These are phyloP conservation scores for Starmerella bombi DNA, from an alignment of 805 yeast species.

Conservation along the genomic window DNA sequence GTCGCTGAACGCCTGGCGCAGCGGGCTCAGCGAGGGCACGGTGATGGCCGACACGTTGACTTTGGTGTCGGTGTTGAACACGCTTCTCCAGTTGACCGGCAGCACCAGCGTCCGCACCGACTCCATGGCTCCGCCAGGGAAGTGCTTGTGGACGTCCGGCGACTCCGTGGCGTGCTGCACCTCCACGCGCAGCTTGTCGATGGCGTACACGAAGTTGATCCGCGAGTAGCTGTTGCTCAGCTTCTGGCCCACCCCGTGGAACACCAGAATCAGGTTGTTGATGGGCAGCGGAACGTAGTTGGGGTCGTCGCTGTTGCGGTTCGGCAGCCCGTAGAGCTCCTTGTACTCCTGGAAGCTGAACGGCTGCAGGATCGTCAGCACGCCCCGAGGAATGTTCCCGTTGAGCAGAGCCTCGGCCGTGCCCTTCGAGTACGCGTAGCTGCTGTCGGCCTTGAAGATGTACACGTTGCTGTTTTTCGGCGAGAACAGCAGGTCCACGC, in stretches of 20 bases:
- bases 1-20: conserved; percentile 70
- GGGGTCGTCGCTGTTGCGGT: conserved; percentile 22
- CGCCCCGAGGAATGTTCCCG: conserved; percentile 13
- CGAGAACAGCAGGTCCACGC: conserved; percentile 22
- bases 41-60: conserved; percentile 63
- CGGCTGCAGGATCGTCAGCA: conserved; percentile 10
- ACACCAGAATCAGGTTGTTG: conserved; percentile 59
- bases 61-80: conserved; percentile 27
- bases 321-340: conserved; percentile 19
- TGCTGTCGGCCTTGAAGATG: conserved; percentile 14
- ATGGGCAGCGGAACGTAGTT: conserved; percentile 29
- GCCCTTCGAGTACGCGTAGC: conserved; percentile 5
- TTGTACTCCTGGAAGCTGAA: conserved; percentile 28
- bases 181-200: conserved; percentile 29
- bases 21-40: conserved; percentile 60
- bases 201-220: conserved; percentile 71
- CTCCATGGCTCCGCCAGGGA: conserved; percentile 10
- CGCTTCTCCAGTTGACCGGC: conserved; percentile 86
- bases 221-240: conserved; percentile 67
- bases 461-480: conserved; percentile 21
- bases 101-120: conserved; percentile 29
- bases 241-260: conserved; percentile 92
- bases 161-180: conserved; percentile 23
- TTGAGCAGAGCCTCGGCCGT: conserved; percentile 12
- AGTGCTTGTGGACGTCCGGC: conserved; percentile 16